Base-by-base conservation (phyloP, 1,139 yeast genomes). In the Debaryomyces fabryi region DNA sequence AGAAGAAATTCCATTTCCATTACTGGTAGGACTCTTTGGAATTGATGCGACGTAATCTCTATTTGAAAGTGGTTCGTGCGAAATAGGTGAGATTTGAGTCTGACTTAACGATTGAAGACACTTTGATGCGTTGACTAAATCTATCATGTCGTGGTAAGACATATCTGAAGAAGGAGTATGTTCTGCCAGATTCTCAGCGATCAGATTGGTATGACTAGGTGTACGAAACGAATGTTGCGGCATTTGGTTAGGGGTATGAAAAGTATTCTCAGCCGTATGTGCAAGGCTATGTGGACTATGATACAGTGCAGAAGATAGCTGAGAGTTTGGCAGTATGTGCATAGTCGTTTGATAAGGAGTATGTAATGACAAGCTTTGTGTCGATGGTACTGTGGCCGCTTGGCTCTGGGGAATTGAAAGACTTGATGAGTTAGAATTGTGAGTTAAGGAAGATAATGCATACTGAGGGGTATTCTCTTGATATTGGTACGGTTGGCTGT, bases 61-160 rank as follows among this genome's bases (percentile, higher is more conserved):
- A 10, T 42, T 49, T 12, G 42, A 30, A 9, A 10, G 9, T 25
- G 44, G 39, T 25, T 47, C 49, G 32, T 44, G 29, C 13, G 39
- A 29, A 29, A 49, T 47, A 3, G 56, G 53, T 1, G 55, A 52
- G 20, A 44, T 42, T 34, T 46, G 52, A 25, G 59, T 48, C 45
- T 55, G 52, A 45, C 69, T 57, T 45, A 73, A 58, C 18, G 68
- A 63, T 54, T 72, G 76, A 25, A 74, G 62, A 49, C 78, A 73
- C 52, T 67, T 65, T 21, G 76, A 72, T 4, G 78, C 79, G 53
- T 68, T 70, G 13, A 73, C 69, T 13, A 74, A 62, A 44, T 72
- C 78, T 47, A 64, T 56, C 60, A 68, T 60, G 34, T 68, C 73
- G 46, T 42, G 37, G 29, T 45, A 48, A 2, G 49, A 43, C 29